Conservation (phyloP, 1,139 yeast species). For the Suhomyces kunorum region DNA sequence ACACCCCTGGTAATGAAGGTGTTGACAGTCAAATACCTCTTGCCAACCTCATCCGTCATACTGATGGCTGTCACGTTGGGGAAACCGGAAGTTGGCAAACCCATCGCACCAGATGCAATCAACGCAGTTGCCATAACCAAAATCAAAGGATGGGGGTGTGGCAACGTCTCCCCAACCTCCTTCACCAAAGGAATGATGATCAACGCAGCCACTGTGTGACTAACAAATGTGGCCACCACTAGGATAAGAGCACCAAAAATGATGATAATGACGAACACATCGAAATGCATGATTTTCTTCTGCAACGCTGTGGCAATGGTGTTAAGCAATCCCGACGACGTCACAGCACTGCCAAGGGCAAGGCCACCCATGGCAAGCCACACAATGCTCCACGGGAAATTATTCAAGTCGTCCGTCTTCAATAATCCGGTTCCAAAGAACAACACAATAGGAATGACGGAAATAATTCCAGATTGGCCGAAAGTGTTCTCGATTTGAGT, state of each 20-base stretch:
- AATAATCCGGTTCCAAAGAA: constrained; percentile 87
- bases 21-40: constrained; percentile 77
- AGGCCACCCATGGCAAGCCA: constrained; percentile 96
- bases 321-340: constrained; percentile 80
- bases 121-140: constrained; percentile 83
- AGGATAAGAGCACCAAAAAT: constrained; percentile 78
- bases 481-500: constrained; percentile 61
- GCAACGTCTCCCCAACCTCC: constrained; percentile 77
- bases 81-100: constrained; percentile 93
- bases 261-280: constrained; percentile 67
- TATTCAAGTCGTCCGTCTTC: constrained; percentile 84
- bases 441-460: constrained; percentile 77
- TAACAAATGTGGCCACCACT: constrained; percentile 87
- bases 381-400: constrained; percentile 91
- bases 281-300: constrained; percentile 55
- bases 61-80: constrained; percentile 96
- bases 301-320: constrained; percentile 76
- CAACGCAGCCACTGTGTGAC: constrained; percentile 94
- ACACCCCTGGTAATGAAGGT: constrained; percentile 86
- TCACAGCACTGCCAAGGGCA: constrained; percentile 88
- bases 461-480: constrained; percentile 90
- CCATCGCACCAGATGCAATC: constrained; percentile 92
- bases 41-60: constrained; percentile 86
- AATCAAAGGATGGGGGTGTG: constrained; percentile 68
- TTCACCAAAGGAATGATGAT: constrained; percentile 86